Evolutionary conservation across 2,329 filamentous ascomycete genomes (phyloP).

Genomic region (Lomentospora prolificans): DNA sequence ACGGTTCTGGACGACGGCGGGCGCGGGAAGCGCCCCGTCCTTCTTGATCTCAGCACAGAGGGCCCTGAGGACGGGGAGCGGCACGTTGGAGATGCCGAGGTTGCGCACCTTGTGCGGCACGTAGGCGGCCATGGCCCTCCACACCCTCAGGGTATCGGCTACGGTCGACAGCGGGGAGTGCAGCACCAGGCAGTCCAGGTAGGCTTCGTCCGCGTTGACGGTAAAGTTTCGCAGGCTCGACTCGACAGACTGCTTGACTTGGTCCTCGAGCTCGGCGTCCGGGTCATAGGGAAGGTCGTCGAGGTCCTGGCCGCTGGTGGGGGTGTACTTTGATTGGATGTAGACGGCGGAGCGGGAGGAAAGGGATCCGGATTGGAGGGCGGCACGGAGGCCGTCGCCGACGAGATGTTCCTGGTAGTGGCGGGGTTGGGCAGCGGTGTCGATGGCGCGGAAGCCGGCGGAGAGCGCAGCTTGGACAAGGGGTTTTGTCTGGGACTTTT

Average conservation of each 20-base stretch:
- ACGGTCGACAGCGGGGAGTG: conserved; percentile 43
- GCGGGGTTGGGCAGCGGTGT: conserved; percentile 69
- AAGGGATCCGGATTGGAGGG: conserved; percentile 35
- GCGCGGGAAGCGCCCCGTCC: conserved; percentile 26
- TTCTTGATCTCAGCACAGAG: conserved; percentile 35
- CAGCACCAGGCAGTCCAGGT: conserved; percentile 68
- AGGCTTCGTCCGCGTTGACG: conserved; percentile 21
- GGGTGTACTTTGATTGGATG: conserved; percentile 78
- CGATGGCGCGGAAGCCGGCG: conserved; percentile 61
- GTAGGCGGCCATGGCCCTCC: conserved; percentile 55
- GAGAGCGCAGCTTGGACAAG: conserved; percentile 60
- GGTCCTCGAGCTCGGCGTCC: conserved; percentile 45
- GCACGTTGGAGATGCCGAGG: conserved; percentile 69
- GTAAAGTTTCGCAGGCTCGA: conserved; percentile 57
- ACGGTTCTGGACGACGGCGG: conserved; percentile 64
- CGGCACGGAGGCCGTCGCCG: conserved; percentile 53
- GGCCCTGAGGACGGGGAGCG: conserved; percentile 42
- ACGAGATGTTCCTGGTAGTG: conserved; percentile 70
- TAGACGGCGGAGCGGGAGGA: conserved; percentile 43
- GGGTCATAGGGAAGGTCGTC: conserved; percentile 54
- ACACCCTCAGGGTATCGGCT: conserved; percentile 49
- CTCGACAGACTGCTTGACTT: conserved; percentile 57
- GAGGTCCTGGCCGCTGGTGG: conserved; percentile 50
- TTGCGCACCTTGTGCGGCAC: conserved; percentile 54
- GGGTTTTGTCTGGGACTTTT: conserved; percentile 55